A percentile compares a stretch with the other conserved stretches of the same genome.
These are phyloP conservation scores for Saksenaea vasiformis DNA, from an alignment of 371 early-diverging fungal species.

Conservation along the genomic window DNA sequence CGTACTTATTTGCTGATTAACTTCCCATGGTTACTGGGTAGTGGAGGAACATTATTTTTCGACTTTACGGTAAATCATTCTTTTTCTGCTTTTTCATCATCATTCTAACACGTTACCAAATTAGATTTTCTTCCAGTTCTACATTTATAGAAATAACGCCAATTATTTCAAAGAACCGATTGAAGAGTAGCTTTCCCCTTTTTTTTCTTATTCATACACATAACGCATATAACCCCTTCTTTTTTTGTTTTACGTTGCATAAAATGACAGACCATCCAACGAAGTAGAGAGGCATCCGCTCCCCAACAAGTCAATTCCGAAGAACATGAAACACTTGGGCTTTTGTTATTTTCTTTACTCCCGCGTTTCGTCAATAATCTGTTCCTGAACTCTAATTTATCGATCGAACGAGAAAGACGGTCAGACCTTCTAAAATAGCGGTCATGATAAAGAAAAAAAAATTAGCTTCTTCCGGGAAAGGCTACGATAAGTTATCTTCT, in stretches of 20 bases:
- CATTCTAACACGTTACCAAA: not conserved
- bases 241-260: not conserved
- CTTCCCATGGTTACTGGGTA: slow-evolving; percentile 74
- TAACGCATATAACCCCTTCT: not conserved
- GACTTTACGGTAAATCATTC: slow-evolving; percentile 57
- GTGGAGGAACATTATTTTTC: slow-evolving; percentile 64
- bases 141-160: slow-evolving; percentile 27
- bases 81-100: too few species aligned
- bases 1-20: slow-evolving; percentile 61
- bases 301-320: not conserved
- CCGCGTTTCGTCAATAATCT: slow-evolving; percentile 3
- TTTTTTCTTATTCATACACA: too few species aligned
- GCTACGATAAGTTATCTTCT: too few species aligned
- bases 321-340: slow-evolving; percentile 1
- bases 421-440: too few species aligned
- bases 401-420: not conserved
- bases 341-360: not conserved
- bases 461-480: too few species aligned
- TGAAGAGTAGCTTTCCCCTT: not conserved
- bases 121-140: slow-evolving; percentile 57
- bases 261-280: not conserved
- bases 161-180: slow-evolving; percentile 1
- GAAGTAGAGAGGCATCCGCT: not conserved
- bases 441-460: too few species aligned
- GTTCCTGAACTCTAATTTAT: not conserved